Evolutionary conservation across 768 basidiomycete genomes (phyloP).

Genomic region (Dacryopinax spathularia): DNA sequence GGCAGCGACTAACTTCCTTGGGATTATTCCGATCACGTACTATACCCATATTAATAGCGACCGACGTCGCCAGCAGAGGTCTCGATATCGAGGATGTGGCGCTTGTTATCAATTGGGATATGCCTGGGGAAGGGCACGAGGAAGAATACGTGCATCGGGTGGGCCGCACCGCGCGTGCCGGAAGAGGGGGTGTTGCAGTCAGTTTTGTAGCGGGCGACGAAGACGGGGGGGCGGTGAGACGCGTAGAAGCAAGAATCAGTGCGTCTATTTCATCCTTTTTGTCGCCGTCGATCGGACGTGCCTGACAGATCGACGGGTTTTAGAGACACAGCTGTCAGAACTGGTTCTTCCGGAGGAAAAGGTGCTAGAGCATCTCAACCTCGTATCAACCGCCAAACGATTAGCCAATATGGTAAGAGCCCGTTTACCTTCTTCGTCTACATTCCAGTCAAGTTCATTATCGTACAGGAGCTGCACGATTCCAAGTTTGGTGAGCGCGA

Average conservation of each 20-base stretch:
- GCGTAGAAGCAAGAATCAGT: conserved; percentile 80
- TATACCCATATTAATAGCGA: conserved; percentile 83
- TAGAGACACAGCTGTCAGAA: conserved; percentile 63
- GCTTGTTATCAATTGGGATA: conserved; percentile 94
- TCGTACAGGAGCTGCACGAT: conserved; percentile 59
- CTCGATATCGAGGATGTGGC: conserved; percentile 94
- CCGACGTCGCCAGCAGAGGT: conserved; percentile 90
- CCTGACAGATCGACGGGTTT: neutral
- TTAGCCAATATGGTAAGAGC: conserved; percentile 76
- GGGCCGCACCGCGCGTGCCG: conserved; percentile 81
- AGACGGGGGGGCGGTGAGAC: conserved; percentile 71
- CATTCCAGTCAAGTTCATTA: neutral
- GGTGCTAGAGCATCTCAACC: conserved; percentile 73
- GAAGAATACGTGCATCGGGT: conserved; percentile 97
- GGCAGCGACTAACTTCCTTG: conserved; percentile 72
- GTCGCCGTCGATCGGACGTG: neutral
- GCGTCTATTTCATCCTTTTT: conserved; percentile 21
- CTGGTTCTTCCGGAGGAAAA: conserved; percentile 62
- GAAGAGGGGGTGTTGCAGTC: conserved; percentile 74
- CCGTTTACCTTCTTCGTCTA: neutral
- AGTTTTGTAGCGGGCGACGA: conserved; percentile 74
- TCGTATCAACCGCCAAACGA: conserved; percentile 84
- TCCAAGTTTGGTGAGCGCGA: conserved; percentile 82
- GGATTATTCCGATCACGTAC: conserved; percentile 71
- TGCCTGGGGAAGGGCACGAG: conserved; percentile 49